Evolutionary conservation across 805 yeast species (phyloP), one percentile per base, ranked within the genome.

Genomic region (Candida sphagnicola): DNA sequence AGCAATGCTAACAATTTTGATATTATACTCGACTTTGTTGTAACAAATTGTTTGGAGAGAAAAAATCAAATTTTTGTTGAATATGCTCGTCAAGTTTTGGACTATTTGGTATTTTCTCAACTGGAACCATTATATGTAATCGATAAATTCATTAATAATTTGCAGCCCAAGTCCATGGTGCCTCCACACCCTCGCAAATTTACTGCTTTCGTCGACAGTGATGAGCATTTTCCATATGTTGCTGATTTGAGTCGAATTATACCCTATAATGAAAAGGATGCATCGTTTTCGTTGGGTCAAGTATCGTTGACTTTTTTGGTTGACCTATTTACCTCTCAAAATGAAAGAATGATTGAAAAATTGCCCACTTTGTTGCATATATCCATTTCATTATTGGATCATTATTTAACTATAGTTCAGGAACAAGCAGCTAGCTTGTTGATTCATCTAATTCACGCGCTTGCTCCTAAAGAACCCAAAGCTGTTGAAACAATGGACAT

Each of bases 101-200:
- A 88, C 24, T 87, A 84, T 46, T 58, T 93, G 18, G 82, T 95
- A 0, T 63, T 60, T 35, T 64, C 76, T 0, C 67, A 71, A 34
- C 65, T 74, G 2, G 78, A 78, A 35, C 60, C 63, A 4, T 65
- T 71, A 1, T 58, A 70, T 23, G 49, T 67, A 31, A 69, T 83
- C 23, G 90, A 86, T 39, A 72, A 78, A 10, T 65, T 95, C 41
- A 65, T 89, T 17, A 65, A 67, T 4, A 83, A 85, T 47, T 65
- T 93, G 32, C 85, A 85, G 48, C 97, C 98, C 2, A 84, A 80
- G 47, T 71, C 82, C 4, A 88, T 91, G 95, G 81, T 93, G n/a
- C 96, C 96, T 1, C 78, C 80, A 16, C 75, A 70, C 26, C 52
- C 56, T 5, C 39, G 44, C 16, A 26, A 26, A 10, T 16, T 29